Base-by-base conservation (phyloP, 2,329 filamentous ascomycete species). In the Aspergillus japonicus region DNA sequence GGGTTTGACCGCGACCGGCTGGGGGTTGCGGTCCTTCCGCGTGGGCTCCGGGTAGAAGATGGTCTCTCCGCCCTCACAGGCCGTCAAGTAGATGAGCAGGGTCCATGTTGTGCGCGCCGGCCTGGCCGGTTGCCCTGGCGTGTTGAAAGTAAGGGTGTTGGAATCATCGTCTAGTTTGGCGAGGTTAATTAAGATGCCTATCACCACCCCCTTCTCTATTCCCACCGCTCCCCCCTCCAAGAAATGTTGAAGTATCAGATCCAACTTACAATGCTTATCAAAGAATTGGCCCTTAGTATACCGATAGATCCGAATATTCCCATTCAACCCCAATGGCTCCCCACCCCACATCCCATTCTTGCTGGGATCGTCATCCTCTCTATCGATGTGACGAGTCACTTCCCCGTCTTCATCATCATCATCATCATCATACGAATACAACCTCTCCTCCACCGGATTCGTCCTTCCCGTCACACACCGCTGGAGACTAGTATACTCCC, bases 221-320 rank as follows among this genome's bases (percentile, higher is more conserved):
- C 7, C 7, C 16, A 24, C 48, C 26, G 26, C 19, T 21, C 39
- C 16, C 39, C 39, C 39, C 14, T 16, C 35, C 10, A 39, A 62
- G n/a, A 42, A 29, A 39, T 29, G 33, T 19, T 57, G 49, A 58
- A 44, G 21, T 21, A 23, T 12, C 48, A 39, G 33, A 47, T 29
- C 26, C 49, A 47, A 84, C 89, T 69, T 84, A 94, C 91, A 97
- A 74, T 97, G 94, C 68, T 91, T 89, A 71, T 92, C 92, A 73
- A 97, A 97, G 73, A 93, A 96, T 72, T 97, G 92, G 0, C 91
- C 91, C 65, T 89, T 85, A 1, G 83, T 85, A 75, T 97, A 97
- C 23, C 93, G 85, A 77, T 97, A 97, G 31, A 97, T 86, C 35
- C 94, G 84, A 57, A 97, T 96, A 66, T 96, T 96, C 8, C 91